These are phyloP conservation scores for Beauveria varroae DNA, from an alignment of 2,329 filamentous ascomycete genomes.

Conservation along the genomic window DNA sequence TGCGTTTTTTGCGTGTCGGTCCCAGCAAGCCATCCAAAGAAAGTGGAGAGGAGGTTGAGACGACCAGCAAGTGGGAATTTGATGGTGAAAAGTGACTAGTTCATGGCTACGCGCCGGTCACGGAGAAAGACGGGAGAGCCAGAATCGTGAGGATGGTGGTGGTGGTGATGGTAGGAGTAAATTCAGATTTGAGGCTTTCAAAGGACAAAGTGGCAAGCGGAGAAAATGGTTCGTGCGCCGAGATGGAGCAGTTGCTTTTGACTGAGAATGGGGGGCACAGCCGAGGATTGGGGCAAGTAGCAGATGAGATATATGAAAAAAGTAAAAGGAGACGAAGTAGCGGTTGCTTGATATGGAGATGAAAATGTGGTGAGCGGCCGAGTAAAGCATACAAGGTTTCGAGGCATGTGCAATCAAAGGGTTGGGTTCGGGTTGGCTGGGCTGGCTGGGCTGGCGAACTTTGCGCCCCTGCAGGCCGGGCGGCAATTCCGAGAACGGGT, in stretches of 20 bases:
- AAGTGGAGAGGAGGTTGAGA: not conserved
- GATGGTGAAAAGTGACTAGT: not conserved
- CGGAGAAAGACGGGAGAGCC: not conserved
- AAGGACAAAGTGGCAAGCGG: not conserved
- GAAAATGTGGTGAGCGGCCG: constrained; percentile 3
- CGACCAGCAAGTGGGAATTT: not conserved
- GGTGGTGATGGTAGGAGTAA: not conserved
- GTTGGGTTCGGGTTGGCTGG: constrained; percentile 5
- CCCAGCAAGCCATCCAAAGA: not conserved
- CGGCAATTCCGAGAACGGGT: constrained; percentile 12
- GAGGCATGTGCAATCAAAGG: constrained; percentile 8
- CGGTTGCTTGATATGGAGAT: not conserved
- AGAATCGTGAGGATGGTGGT: not conserved
- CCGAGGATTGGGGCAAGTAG: no score
- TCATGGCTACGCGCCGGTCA: not conserved
- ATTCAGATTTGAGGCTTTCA: not conserved
- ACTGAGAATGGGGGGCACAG: not conserved
- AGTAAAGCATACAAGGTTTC: constrained; percentile 7
- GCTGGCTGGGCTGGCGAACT: not conserved
- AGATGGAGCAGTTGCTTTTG: not conserved
- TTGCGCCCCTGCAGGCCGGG: not conserved
- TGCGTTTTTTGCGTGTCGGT: not conserved
- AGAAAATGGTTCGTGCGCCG: not conserved
- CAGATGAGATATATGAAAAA: not conserved
- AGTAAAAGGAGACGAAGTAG: not conserved